phyloP scores from a whole-genome alignment of 345 rosid species.

The Bruguiera parviflora region DNA sequence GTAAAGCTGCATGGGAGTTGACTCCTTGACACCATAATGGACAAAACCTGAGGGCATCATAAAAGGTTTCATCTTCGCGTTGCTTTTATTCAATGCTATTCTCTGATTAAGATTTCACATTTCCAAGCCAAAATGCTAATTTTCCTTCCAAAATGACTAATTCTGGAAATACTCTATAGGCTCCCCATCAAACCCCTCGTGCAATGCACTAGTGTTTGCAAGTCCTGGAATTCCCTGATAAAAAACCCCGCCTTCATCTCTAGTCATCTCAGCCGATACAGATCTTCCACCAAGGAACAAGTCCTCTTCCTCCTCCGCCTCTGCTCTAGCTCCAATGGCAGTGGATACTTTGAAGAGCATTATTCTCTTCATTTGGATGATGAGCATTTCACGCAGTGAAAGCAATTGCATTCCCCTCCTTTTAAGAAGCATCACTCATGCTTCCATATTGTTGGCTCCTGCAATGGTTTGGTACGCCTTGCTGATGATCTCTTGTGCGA shows the following conservation, averaged over 20 bases:
- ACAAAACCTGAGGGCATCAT: too few species aligned
- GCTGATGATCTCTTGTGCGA: background rate
- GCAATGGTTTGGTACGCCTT: constrained; percentile 1
- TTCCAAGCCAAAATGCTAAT: background rate
- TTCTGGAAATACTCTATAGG: background rate
- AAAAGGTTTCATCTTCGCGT: background rate
- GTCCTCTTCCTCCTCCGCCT: constrained; percentile 1
- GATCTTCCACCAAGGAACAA: background rate
- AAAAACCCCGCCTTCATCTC: constrained; percentile 6
- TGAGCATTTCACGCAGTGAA: background rate
- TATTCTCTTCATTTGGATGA: constrained; percentile 3
- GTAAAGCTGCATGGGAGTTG: too few species aligned
- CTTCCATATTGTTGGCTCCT: constrained; percentile 3
- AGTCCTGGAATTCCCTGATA: constrained; percentile 5
- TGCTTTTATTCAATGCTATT: background rate
- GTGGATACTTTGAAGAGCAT: background rate
- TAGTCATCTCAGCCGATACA: background rate
- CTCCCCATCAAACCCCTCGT: background rate
- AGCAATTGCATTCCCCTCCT: background rate
- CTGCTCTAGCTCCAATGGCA: background rate
- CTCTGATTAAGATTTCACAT: too few species aligned
- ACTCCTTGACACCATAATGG: too few species aligned
- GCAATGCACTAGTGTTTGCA: constrained; percentile 7
- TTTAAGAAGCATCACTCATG: background rate
- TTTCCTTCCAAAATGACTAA: background rate